Percentiles rank a stretch among this genome's conserved stretches.
Conservation (phyloP, 441 rosid species). For the Pelargonium australe region DNA sequence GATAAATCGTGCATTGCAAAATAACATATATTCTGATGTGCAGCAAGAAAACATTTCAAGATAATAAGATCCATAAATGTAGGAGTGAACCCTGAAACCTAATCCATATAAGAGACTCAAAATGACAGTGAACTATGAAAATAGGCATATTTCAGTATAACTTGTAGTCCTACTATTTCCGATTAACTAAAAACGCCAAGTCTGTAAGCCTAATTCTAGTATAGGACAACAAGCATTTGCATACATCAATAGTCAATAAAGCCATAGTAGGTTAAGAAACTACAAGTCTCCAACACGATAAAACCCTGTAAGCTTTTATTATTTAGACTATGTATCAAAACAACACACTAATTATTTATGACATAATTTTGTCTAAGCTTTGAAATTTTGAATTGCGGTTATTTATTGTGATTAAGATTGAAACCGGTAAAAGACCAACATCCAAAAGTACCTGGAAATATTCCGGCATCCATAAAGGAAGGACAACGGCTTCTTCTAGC, state of each 20-base stretch:
- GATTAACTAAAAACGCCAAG: background rate
- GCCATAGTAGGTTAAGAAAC: background rate
- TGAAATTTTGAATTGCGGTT: background rate
- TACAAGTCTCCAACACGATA: background rate
- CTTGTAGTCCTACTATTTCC: background rate
- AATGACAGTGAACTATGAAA: background rate
- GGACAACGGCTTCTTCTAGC: slow-evolving; percentile 98
- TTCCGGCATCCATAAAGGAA: slow-evolving; percentile 99
- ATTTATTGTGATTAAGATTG: background rate
- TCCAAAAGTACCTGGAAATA: slow-evolving; percentile 81
- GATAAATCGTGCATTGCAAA: background rate
- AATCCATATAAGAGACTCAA: background rate
- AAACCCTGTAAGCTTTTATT: background rate
- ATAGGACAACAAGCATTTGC: background rate
- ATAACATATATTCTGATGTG: background rate
- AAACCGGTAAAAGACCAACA: no score
- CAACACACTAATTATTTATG: background rate
- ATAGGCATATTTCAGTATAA: background rate
- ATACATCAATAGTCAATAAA: background rate
- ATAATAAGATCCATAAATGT: background rate
- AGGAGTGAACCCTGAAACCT: background rate
- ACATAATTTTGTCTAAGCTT: background rate
- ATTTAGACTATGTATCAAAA: background rate
- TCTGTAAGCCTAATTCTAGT: background rate
- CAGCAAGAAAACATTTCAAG: background rate